These are phyloP conservation scores for Fusarium sp. DNA, from an alignment of 2,329 filamentous ascomycete species.

Conservation along the genomic window DNA sequence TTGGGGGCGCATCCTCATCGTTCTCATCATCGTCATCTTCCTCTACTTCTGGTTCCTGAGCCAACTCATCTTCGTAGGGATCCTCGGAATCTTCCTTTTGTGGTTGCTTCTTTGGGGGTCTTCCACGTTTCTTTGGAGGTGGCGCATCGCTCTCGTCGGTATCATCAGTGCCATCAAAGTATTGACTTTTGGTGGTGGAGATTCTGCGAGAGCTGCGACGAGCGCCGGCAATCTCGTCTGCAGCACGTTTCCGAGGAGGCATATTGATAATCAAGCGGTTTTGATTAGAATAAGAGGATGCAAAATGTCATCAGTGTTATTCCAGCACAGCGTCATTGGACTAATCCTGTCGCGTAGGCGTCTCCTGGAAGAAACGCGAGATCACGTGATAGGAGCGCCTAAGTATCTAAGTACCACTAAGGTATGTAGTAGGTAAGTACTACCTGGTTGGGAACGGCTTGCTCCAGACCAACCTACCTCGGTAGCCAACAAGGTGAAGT, in stretches of 20 bases:
- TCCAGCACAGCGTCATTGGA: slow-evolving; percentile 42
- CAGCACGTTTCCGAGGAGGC: slow-evolving; percentile 58
- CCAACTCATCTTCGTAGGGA: slow-evolving; percentile 43
- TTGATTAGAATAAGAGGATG: neutral
- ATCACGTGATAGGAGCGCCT: too few species aligned
- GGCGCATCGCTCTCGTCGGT: slow-evolving; percentile 44
- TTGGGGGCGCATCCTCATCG: slow-evolving; percentile 55
- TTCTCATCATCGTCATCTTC: slow-evolving; percentile 53
- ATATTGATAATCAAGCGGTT: slow-evolving; percentile 43
- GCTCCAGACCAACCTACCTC: too few species aligned
- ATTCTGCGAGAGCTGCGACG: slow-evolving; percentile 64
- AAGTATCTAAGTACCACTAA: too few species aligned
- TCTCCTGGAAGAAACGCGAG: slow-evolving; percentile 33
- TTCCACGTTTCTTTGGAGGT: slow-evolving; percentile 49
- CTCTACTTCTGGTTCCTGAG: slow-evolving; percentile 48
- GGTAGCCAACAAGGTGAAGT: neutral
- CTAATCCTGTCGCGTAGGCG: slow-evolving; percentile 45
- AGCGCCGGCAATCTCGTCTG: slow-evolving; percentile 49
- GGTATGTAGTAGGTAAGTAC: too few species aligned
- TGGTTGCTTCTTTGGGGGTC: slow-evolving; percentile 42
- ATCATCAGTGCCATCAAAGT: slow-evolving; percentile 59
- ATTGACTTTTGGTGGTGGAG: slow-evolving; percentile 63
- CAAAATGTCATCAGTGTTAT: slow-evolving; percentile 4
- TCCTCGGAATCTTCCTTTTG: slow-evolving; percentile 48
- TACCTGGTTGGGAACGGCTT: too few species aligned